These are phyloP conservation scores for Arthroderma uncinatum DNA, from an alignment of 2,329 filamentous ascomycete species.

Conservation along the genomic window DNA sequence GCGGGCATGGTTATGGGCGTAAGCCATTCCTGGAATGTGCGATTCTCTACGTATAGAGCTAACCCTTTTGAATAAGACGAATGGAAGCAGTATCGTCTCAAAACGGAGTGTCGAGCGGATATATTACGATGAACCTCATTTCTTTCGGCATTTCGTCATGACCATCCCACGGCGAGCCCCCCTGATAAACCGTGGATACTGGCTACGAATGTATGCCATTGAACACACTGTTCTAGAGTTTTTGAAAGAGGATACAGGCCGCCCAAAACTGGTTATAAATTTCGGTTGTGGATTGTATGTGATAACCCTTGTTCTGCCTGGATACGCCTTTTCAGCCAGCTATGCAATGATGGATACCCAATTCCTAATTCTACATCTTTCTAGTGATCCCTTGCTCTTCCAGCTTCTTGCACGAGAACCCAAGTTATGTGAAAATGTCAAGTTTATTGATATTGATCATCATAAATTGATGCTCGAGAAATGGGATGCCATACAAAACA, in stretches of 20 bases:
- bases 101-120: slow-evolving; percentile 86
- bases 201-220: slow-evolving; percentile 72
- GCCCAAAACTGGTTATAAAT: slow-evolving; percentile 65
- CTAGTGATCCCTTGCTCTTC: slow-evolving; percentile 77
- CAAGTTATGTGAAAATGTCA: slow-evolving; percentile 45
- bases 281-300: slow-evolving; percentile 82
- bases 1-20: slow-evolving; percentile 46
- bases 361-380: not conserved
- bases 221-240: slow-evolving; percentile 66
- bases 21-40: slow-evolving; percentile 19
- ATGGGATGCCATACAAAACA: slow-evolving; percentile 53
- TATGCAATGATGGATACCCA: slow-evolving; percentile 7
- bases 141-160: slow-evolving; percentile 76
- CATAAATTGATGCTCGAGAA: slow-evolving; percentile 68
- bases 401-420: slow-evolving; percentile 62
- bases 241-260: slow-evolving; percentile 46
- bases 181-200: slow-evolving; percentile 81
- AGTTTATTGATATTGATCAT: slow-evolving; percentile 80
- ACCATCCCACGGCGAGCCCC: slow-evolving; percentile 76
- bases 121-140: slow-evolving; percentile 72
- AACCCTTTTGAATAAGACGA: slow-evolving; percentile 48
- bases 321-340: not conserved
- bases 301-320: slow-evolving; percentile 7
- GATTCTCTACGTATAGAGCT: not conserved
- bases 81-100: slow-evolving; percentile 83